Evolutionary conservation across 73 alveolate genomes (phyloP), one percentile per base, ranked within the genome.

Genomic region (Tetrahymena thermophila): DNA sequence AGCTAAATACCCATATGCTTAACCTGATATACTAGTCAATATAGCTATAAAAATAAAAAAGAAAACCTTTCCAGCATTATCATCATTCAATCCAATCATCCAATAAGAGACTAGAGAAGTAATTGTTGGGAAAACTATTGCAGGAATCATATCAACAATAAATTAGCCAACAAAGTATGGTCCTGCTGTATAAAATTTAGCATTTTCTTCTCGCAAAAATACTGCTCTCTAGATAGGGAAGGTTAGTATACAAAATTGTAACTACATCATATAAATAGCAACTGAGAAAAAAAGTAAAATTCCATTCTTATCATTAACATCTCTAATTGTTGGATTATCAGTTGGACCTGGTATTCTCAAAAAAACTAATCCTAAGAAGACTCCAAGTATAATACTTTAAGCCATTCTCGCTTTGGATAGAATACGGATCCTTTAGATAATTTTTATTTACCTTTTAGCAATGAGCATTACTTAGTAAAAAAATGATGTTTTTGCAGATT

Each of bases 141-240:
- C 55, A 56, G 97, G 95, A 13, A 98, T 97, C 35, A 85, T 50
- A 50, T 97, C 99, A 11, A 96, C 58, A 0, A 96, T 31, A 40
- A 94, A 35, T 84, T 97, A 96, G 4, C 98, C 95, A 19, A 93
- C 35, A 84, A 94, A 97, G 71, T 96, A 97, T 19, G 98, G 95
- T 28, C 93, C 84, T 25, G 95, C 93, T 0, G 94, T 42, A 93
- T 97, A 97, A 0, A 94, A 35, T 84, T 96, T 96, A 21, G 97
- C 71, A 17, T 97, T 95, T 37, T 96, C 94, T 44, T 97, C 99
- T 94, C 98, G 95, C 43, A 97, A 94, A 95, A 97, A 97, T 3
- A 97, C 95, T 83, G 96, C 96, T 96, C 99, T 96, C 38, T 97
- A 98, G 16, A 83, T 17, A 16, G 97, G 95, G 94, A 97, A 96